Evolutionary conservation across 2,329 filamentous ascomycete species (phyloP).

Genomic region (Verticillium alfalfae): DNA sequence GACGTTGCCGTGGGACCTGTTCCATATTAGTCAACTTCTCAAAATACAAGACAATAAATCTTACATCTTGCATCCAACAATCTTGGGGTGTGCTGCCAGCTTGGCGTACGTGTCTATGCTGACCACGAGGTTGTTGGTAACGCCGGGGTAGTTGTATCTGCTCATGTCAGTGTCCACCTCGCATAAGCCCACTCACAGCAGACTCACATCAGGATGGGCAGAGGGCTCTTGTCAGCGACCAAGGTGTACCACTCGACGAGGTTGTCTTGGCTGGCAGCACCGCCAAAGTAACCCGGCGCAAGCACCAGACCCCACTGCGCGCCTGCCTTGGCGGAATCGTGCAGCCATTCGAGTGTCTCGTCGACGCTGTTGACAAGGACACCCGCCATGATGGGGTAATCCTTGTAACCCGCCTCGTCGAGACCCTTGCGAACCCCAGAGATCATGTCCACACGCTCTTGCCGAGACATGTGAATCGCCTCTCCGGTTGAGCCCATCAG

Average conservation of each 20-base stretch:
- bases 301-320: conserved; percentile 58
- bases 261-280: conserved; percentile 50
- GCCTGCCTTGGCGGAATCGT: conserved; percentile 49
- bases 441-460: conserved; percentile 51
- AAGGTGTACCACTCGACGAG: conserved; percentile 55
- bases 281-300: conserved; percentile 60
- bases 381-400: conserved; percentile 49
- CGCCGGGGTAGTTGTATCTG: conserved; percentile 55
- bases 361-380: conserved; percentile 52
- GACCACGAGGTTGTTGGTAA: conserved; percentile 58
- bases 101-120: conserved; percentile 50
- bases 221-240: conserved; percentile 53
- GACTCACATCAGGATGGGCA: conserved; percentile 55
- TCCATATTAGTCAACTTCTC: neutral
- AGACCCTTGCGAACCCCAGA: conserved; percentile 47
- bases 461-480: conserved; percentile 52
- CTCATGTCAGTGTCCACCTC: neutral
- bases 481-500: conserved; percentile 60
- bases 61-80: conserved; percentile 61
- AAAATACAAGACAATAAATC: neutral
- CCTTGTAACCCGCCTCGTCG: conserved; percentile 47
- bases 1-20: conserved; percentile 55
- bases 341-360: conserved; percentile 47
- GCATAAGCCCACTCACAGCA: too few relatives aligned
- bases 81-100: conserved; percentile 57